Evolutionary conservation across 257 asterid species (phyloP), one percentile per base, ranked within the genome.

Genomic region (Solanum bukasovii): DNA sequence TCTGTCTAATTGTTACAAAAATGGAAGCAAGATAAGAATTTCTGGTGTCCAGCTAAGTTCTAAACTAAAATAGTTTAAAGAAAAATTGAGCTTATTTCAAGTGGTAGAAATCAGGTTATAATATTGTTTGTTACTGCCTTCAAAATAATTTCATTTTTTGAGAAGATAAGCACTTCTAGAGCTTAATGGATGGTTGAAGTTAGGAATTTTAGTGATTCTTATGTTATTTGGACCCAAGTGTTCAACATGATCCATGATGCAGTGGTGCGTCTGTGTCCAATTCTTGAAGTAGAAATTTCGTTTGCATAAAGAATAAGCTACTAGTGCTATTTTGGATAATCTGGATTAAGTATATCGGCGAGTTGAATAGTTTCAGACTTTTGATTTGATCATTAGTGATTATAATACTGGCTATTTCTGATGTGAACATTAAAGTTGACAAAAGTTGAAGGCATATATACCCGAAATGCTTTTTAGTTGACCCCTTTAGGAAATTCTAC

Each of bases 401-500:
- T 75, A 38, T 38, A 38, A 38, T 38, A 38, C 34, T 40, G 56
- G 34, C 4, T 38, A 31, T 40, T 49, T 14, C 52, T 23, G 42
- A 75, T 37, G 9, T 37, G 14, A 75, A n/a, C 0, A 38, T 75
- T 38, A 38, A 75, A 75, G 75, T 25, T 65, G 16, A 65, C 29
- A n/a, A 65, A 59, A 65, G 49, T 87, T 87, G 34, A 29, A 85
- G 91, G 92, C 87, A 92, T 91, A 89, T 92, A 88, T 88, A 75
- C 61, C 67, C 46, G 27, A 75, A 84, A 86, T 87, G 87, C 88
- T 88, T 87, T 89, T 34, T 5, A 35, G 29, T 10, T 71, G 21
- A 63, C 71, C 84, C 46, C 87, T 68, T 65, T 23, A 84, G 79
- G 72, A 88, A 84, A 81, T 68, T 46, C 63, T 88, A 67, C 82